Conservation (phyloP, 148 eudicot genomes). For the Nyssa sinensis region DNA sequence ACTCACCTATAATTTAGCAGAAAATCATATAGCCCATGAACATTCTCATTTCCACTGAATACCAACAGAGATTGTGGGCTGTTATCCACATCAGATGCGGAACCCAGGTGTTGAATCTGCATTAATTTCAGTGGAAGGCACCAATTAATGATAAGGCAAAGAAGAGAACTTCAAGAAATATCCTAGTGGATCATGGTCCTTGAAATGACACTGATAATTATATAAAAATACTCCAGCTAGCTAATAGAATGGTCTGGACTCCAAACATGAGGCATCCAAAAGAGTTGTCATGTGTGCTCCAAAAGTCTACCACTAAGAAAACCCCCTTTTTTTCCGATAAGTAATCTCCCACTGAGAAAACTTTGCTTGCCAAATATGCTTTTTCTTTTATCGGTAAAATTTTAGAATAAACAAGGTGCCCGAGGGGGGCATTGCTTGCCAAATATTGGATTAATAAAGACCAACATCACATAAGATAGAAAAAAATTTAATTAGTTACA, state of each 20-base stretch:
- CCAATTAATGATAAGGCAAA: not conserved
- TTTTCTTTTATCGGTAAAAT: too few species aligned
- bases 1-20: slow-evolving; percentile 66
- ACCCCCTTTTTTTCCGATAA: too few species aligned
- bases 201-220: not conserved
- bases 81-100: slow-evolving; percentile 70
- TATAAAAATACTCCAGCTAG: not conserved
- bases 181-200: not conserved
- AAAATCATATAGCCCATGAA: slow-evolving; percentile 83
- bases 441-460: not conserved
- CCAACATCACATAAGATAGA: not conserved
- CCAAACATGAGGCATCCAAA: not conserved
- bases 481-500: not conserved
- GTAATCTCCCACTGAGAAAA: too few species aligned
- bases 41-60: slow-evolving; percentile 65
- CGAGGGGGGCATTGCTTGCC: too few species aligned
- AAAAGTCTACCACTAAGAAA: not conserved
- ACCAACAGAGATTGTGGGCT: slow-evolving; percentile 73
- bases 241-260: not conserved
- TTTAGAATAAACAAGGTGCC: too few species aligned
- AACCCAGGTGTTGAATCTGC: slow-evolving; percentile 63
- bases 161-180: not conserved
- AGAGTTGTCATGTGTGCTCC: not conserved
- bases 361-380: too few species aligned
- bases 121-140: slow-evolving; percentile 2